These are phyloP conservation scores for Larix kaempferi DNA, from an alignment of 75 land plant genomes.

Conservation along the genomic window DNA sequence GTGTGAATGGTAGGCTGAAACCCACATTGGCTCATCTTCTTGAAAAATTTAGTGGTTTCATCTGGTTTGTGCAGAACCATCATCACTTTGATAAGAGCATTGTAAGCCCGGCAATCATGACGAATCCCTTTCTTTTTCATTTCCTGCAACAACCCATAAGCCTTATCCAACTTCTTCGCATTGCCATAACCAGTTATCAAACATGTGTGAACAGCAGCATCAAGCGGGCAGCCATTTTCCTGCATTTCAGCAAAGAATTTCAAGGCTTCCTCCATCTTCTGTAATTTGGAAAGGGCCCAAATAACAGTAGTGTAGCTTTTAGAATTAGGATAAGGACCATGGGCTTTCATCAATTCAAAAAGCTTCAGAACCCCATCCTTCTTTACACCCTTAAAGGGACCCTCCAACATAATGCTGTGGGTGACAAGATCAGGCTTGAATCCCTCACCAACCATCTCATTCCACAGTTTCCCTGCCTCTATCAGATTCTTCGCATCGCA, in stretches of 20 bases:
- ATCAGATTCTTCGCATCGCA: conserved; percentile 50
- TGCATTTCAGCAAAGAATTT: conserved; percentile 51
- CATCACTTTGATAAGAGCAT: conserved; percentile 61
- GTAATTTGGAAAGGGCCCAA: conserved; percentile 38
- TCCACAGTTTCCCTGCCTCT: conserved; percentile 61
- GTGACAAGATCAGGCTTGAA: conserved; percentile 55
- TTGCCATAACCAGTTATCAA: conserved; percentile 66
- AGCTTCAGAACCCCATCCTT: conserved; percentile 49
- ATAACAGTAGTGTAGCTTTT: conserved; percentile 54
- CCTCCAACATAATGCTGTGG: conserved; percentile 55
- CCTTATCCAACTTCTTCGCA: conserved; percentile 43
- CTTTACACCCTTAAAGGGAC: conserved; percentile 38
- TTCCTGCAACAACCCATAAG: conserved; percentile 38
- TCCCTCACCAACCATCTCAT: conserved; percentile 60
- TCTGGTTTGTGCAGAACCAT: conserved; percentile 34
- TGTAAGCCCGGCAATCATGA: conserved; percentile 45
- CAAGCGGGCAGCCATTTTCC: conserved; percentile 32
- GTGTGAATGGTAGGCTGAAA: conserved; percentile 59
- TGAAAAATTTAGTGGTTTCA: conserved; percentile 50
- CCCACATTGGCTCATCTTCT: conserved; percentile 54
- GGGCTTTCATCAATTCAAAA: conserved; percentile 55
- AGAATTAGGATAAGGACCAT: conserved; percentile 45
- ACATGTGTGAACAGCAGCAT: conserved; percentile 56
- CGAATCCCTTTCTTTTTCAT: conserved; percentile 51
- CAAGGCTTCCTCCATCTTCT: conserved; percentile 47